Evolutionary conservation across 2,329 filamentous ascomycete species (phyloP), one percentile per base, ranked within the genome.

Genomic region (Pestalotiopsis sp.): DNA sequence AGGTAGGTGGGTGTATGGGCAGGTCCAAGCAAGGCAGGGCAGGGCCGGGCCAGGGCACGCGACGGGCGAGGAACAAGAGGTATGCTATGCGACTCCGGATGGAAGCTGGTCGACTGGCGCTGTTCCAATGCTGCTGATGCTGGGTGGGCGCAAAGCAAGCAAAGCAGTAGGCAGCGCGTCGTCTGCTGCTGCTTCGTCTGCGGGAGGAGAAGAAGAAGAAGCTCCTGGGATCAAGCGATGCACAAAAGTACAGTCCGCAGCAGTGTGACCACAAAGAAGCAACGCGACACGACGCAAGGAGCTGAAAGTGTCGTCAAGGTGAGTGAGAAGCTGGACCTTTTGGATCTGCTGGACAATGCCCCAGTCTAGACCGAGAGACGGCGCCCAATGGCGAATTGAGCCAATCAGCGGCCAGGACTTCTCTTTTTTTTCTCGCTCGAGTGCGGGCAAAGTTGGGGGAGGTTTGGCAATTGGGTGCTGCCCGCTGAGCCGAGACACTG

Each of bases 331-430:
- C 45, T 17, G 17, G 17, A 52, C 17, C 45, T n/a, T 20, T 52
- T 17, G 17, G 20, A 20, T 20, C 45, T 20, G 45, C 45, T 52
- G 45, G n/a, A 52, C 45, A 52, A 17, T 52, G 45, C 45, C 45
- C 45, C 45, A 52, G 45, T 52, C 45, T 52, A 52, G 45, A 52
- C 45, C 57, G 14, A 25, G 57, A 36, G 57, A 59, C 57, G 57
- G 23, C n/a, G 59, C 20, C n/a, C n/a, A 40, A 20, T 11, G 36
- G 20, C n/a, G 17, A 38, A 20, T 23, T 64, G 61, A 27, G 20
- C 61, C 61, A 64, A 64, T 64, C 61, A 64, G 14, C 13, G 17
- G 61, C 20, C 41, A 20, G 20, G 38, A n/a, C 61, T 64, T 58
- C 13, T 40, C 13, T 40, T 59, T 59, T 59, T 59, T 59, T 59